Evolutionary conservation across 1,284 basidiomycete species (phyloP), one percentile per base, ranked within the genome.

Genomic region (Cryptococcus sp.): DNA sequence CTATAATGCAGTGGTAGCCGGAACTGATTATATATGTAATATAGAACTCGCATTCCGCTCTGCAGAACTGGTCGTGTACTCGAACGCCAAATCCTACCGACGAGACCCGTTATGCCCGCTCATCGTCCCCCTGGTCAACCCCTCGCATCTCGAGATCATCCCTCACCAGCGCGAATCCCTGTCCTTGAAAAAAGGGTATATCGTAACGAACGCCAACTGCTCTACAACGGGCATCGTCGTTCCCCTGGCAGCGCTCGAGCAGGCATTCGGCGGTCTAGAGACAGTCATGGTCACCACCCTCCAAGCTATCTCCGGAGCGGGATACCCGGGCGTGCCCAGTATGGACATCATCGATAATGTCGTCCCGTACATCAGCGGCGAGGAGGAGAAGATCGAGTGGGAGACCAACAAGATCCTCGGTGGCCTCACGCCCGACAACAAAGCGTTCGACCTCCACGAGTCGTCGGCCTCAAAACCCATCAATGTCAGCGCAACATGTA

Each of bases 131-230:
- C 87, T 98, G 70, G 94, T 97, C 68, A 99, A 99, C 81, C 83
- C 92, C 0, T 82, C 82, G 7, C 96, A 99, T 78, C 82, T 98
- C 53, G 82, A 85, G 63, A 91, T 99, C 73, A 82, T 99, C 68
- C 84, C 85, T 0, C 88, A 93, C 73, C 96, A 99, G 80, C 87
- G 84, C 60, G 73, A 85, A 11, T 78, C 85, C 20, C 88, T 89
- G 65, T 80, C 82, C 0, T 84, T 93, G 13, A 82, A 85, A 58
- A 90, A 88, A 68, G 96, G 96, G 3, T 99, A 93, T 83, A 95
- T 99, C 76, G 88, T 99, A 64, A 95, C 93, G 57, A 99, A 99
- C 78, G 96, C 96, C 67, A 99, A 99, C 82, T 99, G 96, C 82
- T 91, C 92, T 39, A 98, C 96, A 17, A 99, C 96, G 1, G 95